Evolutionary conservation across 257 asterid genomes (phyloP).

Genomic region (Scutellaria baicalensis): DNA sequence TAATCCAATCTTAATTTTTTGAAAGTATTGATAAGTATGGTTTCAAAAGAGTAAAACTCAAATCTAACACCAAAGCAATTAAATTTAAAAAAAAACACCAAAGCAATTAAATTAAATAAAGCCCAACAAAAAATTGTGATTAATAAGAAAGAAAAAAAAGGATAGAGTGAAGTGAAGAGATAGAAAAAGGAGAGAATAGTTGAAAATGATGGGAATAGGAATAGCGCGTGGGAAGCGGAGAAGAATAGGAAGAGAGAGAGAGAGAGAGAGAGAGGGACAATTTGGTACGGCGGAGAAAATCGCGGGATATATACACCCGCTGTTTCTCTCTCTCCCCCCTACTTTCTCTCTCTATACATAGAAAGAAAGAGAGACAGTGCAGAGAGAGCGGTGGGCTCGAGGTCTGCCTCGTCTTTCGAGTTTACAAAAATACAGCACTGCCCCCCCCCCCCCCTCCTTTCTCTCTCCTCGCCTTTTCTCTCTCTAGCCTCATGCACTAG

Average conservation of each 20-base stretch:
- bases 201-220: not conserved
- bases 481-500: constrained; percentile 36
- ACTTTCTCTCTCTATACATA: not conserved
- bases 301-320: constrained; percentile 30
- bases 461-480: not conserved
- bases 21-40: too few species aligned
- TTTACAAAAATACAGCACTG: not conserved
- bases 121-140: not conserved
- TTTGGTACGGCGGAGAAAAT: constrained; percentile 35
- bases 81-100: too few species aligned
- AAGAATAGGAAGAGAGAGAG: not conserved
- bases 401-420: constrained; percentile 22
- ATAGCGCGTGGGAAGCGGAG: constrained; percentile 21
- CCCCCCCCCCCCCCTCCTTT: not conserved
- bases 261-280: constrained; percentile 23
- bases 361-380: too few species aligned
- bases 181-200: too few species aligned
- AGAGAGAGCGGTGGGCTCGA: constrained; percentile 41
- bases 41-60: too few species aligned
- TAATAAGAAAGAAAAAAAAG: too few species aligned
- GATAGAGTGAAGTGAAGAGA: too few species aligned
- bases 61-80: too few species aligned
- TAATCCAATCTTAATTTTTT: too few species aligned
- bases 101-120: too few species aligned
- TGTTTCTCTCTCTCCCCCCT: not conserved